These are phyloP conservation scores for Fusarium avenaceum DNA, from an alignment of 2,329 filamentous ascomycete genomes.

Conservation along the genomic window DNA sequence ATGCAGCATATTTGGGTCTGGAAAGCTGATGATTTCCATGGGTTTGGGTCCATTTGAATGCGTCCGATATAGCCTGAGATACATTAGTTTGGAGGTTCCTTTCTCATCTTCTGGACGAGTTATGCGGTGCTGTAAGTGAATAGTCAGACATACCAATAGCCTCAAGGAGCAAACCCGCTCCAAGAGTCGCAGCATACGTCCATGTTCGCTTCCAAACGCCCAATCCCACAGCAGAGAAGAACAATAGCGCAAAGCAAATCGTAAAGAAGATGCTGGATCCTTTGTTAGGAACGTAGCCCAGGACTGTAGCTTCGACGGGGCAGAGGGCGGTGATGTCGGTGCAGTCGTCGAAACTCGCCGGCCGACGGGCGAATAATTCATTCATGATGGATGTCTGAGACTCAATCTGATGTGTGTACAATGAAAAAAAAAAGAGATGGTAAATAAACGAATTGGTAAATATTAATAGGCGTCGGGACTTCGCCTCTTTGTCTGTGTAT, in stretches of 20 bases:
- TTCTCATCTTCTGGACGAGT: not conserved
- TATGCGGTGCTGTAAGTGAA: not conserved
- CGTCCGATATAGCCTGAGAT: constrained; percentile 67
- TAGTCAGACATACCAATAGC: constrained; percentile 58
- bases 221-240: constrained; percentile 58
- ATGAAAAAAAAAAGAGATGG: not conserved
- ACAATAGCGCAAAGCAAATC: constrained; percentile 61
- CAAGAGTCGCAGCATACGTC: constrained; percentile 65
- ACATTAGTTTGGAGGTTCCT: constrained; percentile 4
- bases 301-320: constrained; percentile 65
- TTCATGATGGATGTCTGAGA: constrained; percentile 15
- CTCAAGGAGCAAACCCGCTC: constrained; percentile 65
- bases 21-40: constrained; percentile 68
- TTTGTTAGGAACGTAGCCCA: constrained; percentile 70
- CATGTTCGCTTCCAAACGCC: constrained; percentile 67
- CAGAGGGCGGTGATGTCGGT: constrained; percentile 58
- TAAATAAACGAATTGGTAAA: not conserved
- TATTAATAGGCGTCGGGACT: not conserved
- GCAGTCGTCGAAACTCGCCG: constrained; percentile 48
- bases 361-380: constrained; percentile 33
- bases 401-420: not conserved
- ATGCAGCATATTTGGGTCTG: constrained; percentile 71
- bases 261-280: constrained; percentile 69
- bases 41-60: constrained; percentile 64
- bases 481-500: constrained; percentile 8